These are phyloP conservation scores for Mortierella claussenii DNA, from an alignment of 192 early-diverging fungal species.

Conservation along the genomic window DNA sequence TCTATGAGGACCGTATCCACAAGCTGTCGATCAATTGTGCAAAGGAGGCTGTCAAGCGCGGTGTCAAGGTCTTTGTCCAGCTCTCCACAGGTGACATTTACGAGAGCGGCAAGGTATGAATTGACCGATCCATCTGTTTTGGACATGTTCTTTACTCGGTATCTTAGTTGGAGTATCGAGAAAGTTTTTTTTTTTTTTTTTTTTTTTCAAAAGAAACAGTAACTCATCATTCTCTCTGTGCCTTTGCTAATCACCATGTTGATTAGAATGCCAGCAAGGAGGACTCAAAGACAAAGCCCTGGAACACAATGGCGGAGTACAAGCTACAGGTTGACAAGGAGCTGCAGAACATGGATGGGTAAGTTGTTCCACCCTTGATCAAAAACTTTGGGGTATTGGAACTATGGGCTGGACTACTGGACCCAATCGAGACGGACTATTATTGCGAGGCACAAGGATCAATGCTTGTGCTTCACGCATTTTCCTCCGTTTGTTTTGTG, in stretches of 20 bases:
- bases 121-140: neutral
- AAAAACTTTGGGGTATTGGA: neutral
- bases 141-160: neutral
- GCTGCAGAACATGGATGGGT: constrained; percentile 81
- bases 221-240: neutral
- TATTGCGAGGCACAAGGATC: neutral
- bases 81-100: constrained; percentile 94
- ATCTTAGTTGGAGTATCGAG: neutral
- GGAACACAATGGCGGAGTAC: constrained; percentile 79
- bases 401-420: neutral
- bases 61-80: constrained; percentile 82
- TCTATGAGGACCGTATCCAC: constrained; percentile 86
- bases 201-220: neutral
- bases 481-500: too few relatives aligned
- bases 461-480: neutral
- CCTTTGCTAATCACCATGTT: neutral
- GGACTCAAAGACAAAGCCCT: constrained; percentile 81
- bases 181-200: neutral
- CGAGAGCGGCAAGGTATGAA: constrained; percentile 74
- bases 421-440: neutral
- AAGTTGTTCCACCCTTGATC: neutral
- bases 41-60: constrained; percentile 81
- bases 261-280: constrained; percentile 56
- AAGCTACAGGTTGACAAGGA: constrained; percentile 84
- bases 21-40: constrained; percentile 80